These are phyloP conservation scores for Austropuccinia psidii DNA, from an alignment of 1,284 basidiomycete species.

Conservation along the genomic window DNA sequence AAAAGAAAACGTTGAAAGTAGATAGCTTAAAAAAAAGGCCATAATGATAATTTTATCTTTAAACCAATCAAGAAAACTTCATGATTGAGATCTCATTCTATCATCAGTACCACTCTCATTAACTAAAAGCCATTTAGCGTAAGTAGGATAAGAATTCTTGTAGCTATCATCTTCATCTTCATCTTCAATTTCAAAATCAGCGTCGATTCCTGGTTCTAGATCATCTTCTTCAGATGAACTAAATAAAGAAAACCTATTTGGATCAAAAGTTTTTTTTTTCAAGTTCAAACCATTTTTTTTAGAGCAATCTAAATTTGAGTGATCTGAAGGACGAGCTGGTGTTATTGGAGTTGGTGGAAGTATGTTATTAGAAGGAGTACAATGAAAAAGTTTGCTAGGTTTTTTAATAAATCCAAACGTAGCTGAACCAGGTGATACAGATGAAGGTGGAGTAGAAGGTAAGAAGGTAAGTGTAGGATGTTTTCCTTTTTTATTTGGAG, in stretches of 20 bases:
- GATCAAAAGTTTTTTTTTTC: slow-evolving; percentile 2
- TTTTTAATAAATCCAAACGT: slow-evolving; percentile 33
- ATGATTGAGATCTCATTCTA: too few relatives aligned
- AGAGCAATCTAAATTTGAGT: too few relatives aligned
- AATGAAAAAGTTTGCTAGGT: slow-evolving; percentile 7
- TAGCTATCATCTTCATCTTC: background rate
- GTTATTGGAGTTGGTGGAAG: slow-evolving; percentile 28
- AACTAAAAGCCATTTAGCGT: slow-evolving; percentile 14
- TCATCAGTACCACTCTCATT: too few relatives aligned
- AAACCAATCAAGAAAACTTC: too few relatives aligned
- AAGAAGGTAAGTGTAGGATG: slow-evolving; percentile 9
- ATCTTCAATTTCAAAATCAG: slow-evolving; percentile 16
- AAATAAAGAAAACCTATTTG: slow-evolving; percentile 14
- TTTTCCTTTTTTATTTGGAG: slow-evolving; percentile 20
- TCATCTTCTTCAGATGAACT: slow-evolving; percentile 17
- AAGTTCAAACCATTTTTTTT: background rate
- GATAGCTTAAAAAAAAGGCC: too few relatives aligned
- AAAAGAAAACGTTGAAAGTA: too few relatives aligned
- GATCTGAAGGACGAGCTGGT: background rate
- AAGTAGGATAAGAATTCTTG: background rate
- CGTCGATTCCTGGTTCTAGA: background rate
- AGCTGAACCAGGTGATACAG: slow-evolving; percentile 15
- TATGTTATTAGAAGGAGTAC: background rate
- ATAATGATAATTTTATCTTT: too few relatives aligned
- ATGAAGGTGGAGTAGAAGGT: slow-evolving; percentile 26